Conservation (phyloP, 305 asterid species). For the Fraxinus xanthoxyloides region DNA sequence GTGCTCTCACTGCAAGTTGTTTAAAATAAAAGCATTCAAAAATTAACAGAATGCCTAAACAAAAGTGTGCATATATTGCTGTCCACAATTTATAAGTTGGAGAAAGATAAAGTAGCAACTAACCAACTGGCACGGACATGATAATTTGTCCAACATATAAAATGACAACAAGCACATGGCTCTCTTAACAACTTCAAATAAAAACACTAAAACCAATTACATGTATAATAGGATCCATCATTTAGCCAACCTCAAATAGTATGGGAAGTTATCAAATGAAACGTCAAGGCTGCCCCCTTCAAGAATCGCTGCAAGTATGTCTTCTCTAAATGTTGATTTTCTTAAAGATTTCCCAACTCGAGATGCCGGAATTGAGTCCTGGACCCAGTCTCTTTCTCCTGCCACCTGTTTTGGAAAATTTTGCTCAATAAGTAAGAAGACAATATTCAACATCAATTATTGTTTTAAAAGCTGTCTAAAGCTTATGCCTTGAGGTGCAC, state of each 20-base stretch:
- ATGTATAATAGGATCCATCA: conserved; percentile 6
- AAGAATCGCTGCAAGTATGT: conserved; percentile 50
- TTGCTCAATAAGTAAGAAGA: neutral
- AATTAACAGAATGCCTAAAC: conserved; percentile 8
- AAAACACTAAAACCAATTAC: neutral
- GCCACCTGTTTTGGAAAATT: conserved; percentile 19
- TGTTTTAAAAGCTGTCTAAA: neutral
- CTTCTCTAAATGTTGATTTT: conserved; percentile 62
- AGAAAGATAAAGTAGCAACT: conserved; percentile 4
- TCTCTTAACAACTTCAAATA: conserved; percentile 2
- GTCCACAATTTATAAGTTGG: conserved; percentile 8
- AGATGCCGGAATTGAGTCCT: conserved; percentile 47
- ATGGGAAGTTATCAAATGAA: conserved; percentile 83
- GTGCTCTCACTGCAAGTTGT: conserved; percentile 74
- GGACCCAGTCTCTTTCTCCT: conserved; percentile 67
- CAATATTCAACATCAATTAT: neutral
- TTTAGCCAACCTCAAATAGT: conserved; percentile 65
- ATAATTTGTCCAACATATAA: neutral
- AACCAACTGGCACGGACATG: neutral
- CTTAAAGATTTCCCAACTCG: conserved; percentile 52
- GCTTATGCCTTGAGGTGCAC: neutral
- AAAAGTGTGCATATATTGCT: conserved; percentile 10
- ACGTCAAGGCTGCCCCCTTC: conserved; percentile 63
- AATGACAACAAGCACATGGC: neutral
- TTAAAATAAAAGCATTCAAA: conserved; percentile 21